Evolutionary conservation across 2,329 filamentous ascomycete genomes (phyloP), one percentile per base, ranked within the genome.

Genomic region (Endocalyx cinctus): DNA sequence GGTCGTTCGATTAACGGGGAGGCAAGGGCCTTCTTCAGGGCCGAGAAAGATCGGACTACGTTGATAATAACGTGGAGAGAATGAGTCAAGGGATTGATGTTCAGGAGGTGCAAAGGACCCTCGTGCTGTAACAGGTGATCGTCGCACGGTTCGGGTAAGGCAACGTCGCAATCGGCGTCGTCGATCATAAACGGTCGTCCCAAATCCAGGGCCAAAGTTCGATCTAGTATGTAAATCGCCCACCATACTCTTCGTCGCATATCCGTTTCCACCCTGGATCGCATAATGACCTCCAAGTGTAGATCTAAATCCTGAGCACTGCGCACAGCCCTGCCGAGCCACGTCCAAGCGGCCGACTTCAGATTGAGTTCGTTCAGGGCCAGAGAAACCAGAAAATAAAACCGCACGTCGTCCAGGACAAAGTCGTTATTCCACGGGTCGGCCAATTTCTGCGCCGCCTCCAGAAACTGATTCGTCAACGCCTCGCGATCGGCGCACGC

Each of bases 221-320:
- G 79, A 62, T 98, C 92, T 64, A 89, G 79, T 27, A 87, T 78
- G 60, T 97, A 97, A 36, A 95, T 77, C 11, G 86, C 79, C 88
- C 92, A 98, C 90, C 90, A 98, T 3, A 92, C 77, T 35, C 89
- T 74, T 40, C 85, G 79, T 34, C 89, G 79, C 78, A 90, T 88
- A 59, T 97, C 90, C 10, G 77, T 77, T 50, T 95, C 88, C 11
- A 94, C 67, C 1, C 79, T 70, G 3, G 84, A 74, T 72, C 82
- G 87, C 1, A 80, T 72, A 1, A 82, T 82, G 2, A 77, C 76
- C 49, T 94, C 86, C 6, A 76, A 67, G 50, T 96, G 82, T 8
- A 97, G 67, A 1, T 86, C 86, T 28, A 96, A 70, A 45, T 92
- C 85, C 55, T 97, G 90, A 0, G 84, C 84, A 33, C 84, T 80